These are phyloP conservation scores for Colletotrichum sp. DNA, from an alignment of 2,329 filamentous ascomycete genomes.

Conservation along the genomic window DNA sequence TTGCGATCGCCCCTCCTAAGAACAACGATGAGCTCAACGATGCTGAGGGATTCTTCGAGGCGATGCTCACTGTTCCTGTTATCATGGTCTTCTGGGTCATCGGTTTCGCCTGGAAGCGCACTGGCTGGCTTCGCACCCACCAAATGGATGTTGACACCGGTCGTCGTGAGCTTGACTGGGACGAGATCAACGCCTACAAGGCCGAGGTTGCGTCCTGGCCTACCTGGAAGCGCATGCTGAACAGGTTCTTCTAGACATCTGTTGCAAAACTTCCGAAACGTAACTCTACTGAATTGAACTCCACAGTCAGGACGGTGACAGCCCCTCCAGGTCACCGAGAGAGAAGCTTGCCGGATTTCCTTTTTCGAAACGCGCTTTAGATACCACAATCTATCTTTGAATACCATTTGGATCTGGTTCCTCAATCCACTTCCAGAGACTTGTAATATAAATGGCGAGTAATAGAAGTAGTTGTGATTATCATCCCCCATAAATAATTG, in stretches of 20 bases:
- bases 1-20: constrained; percentile 40
- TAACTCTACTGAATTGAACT: background rate
- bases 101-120: constrained; percentile 22
- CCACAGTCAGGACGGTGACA: background rate
- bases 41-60: constrained; percentile 21
- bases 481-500: background rate
- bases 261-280: background rate
- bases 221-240: constrained; percentile 16
- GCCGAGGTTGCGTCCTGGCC: constrained; percentile 12
- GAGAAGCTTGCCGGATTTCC: background rate
- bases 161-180: constrained; percentile 23
- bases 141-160: constrained; percentile 25
- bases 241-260: background rate
- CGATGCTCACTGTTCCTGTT: constrained; percentile 18
- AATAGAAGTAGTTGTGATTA: background rate
- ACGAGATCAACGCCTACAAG: constrained; percentile 17
- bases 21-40: constrained; percentile 13
- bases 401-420: background rate
- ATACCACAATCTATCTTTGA: background rate
- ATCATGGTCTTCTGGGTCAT: constrained; percentile 19
- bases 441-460: background rate
- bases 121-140: constrained; percentile 21
- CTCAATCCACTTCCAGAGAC: background rate
- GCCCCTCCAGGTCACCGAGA: background rate
- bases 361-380: background rate